Evolutionary conservation across 2,329 filamentous ascomycete species (phyloP).

Genomic region (Phialophora macrospora): DNA sequence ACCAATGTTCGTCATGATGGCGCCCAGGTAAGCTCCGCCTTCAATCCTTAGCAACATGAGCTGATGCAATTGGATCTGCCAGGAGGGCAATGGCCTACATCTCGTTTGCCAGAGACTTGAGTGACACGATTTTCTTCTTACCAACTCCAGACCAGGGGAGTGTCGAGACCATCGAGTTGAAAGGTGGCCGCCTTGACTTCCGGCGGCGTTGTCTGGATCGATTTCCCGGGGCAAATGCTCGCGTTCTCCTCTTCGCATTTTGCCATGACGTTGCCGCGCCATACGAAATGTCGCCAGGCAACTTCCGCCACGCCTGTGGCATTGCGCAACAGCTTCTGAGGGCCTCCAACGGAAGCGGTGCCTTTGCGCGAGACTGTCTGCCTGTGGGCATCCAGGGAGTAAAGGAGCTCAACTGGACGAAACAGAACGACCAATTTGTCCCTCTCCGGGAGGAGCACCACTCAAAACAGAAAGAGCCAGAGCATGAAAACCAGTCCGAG

Average conservation of each 20-base stretch:
- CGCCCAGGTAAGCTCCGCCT: neutral
- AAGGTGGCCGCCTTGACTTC: neutral
- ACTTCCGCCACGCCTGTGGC: neutral
- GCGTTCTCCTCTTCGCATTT: neutral
- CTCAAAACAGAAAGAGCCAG: neutral
- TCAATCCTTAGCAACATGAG: neutral
- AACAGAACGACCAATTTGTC: neutral
- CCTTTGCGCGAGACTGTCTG: neutral
- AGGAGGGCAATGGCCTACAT: neutral
- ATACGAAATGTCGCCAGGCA: neutral
- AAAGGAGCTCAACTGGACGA: neutral
- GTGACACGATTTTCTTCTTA: neutral
- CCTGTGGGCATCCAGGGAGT: neutral
- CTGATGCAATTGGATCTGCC: neutral
- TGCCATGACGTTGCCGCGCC: neutral
- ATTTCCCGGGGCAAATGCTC: neutral
- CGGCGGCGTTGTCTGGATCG: neutral
- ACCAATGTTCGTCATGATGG: neutral
- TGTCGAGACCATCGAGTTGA: neutral
- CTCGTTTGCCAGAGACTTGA: neutral
- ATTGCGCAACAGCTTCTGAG: neutral
- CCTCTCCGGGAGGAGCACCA: neutral
- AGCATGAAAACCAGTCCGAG: neutral
- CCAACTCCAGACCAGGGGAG: neutral
- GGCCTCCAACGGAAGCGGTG: neutral